Evolutionary conservation across 2,329 filamentous ascomycete genomes (phyloP), one percentile per base, ranked within the genome.

Genomic region (Sclerotinia subarctica): DNA sequence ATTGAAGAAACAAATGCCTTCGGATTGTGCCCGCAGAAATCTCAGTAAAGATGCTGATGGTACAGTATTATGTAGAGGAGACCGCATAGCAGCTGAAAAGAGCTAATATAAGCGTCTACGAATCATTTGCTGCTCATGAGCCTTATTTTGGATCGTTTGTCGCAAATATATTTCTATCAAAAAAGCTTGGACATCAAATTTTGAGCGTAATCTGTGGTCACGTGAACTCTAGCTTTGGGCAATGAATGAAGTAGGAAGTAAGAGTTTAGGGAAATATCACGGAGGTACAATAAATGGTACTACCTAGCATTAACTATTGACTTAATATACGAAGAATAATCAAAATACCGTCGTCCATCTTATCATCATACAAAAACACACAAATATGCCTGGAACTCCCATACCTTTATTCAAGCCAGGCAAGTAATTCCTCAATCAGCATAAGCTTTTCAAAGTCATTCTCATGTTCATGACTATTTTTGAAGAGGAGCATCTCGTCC

Each of bases 1-100:
- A 66, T 76, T 80, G 77, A 85, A 83, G 74, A 86, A 84, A 70
- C 80, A 81, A 57, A 85, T 76, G 66, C 82, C 82, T 73, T 90
- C 85, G 72, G 90, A 87, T 78, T 94, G 91, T 66, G 83, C 86
- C 72, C 87, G 88, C 71, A 95, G 83, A 78, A 92, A 94, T 73
- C 88, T 88, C 71, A 95, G 82, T 26, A 94, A 85, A 54, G 79
- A 79, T 68, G 79, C 76, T 65, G 86, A 88, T 59, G 86, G 86
- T 72, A 78, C 80, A 66, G 76, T 72, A 35, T 66, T 57, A 68
- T 72, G 72, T 63, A 76, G 68, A 67, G 68, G 70, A 69, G 75
- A 72, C 73, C 75, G 74, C 76, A 77, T 78, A 74, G 68, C 74
- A 74, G 70, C 71, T 74, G 52, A 47, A 47, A 66, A 59, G 26